A percentile compares a stretch with the other conserved stretches of the same genome.
Conservation (phyloP, 257 asterid genomes). For the Echium plantagineum region DNA sequence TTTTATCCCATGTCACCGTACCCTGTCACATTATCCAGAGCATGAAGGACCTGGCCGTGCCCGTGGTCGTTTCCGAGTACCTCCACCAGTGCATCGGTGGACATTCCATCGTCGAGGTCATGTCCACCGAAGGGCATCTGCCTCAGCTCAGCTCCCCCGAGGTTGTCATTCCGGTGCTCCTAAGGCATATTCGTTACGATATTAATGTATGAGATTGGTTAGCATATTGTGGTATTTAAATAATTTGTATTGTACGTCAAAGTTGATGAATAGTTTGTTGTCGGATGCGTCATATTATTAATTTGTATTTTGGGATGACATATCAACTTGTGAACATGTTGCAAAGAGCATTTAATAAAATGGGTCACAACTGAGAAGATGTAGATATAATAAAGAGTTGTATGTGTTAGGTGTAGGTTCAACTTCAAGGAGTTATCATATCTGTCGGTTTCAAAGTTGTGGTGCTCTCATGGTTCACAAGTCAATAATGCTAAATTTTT, state of each 20-base stretch:
- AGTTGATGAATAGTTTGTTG: neutral
- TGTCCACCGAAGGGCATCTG: slow-evolving; percentile 59
- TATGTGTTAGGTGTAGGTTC: neutral
- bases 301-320: neutral
- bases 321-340: neutral
- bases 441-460: neutral
- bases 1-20: slow-evolving; percentile 37
- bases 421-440: neutral
- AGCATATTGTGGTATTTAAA: neutral
- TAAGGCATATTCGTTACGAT: slow-evolving; percentile 40
- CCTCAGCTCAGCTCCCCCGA: slow-evolving; percentile 75
- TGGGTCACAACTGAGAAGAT: neutral
- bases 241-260: neutral
- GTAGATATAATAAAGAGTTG: neutral
- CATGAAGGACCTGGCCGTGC: slow-evolving; percentile 59
- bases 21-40: slow-evolving; percentile 78
- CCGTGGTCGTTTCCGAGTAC: slow-evolving; percentile 60
- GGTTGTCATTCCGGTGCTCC: slow-evolving; percentile 40
- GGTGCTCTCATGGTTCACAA: too few relatives aligned
- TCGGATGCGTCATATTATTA: neutral
- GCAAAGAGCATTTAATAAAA: neutral
- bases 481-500: neutral
- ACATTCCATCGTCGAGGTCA: slow-evolving; percentile 51
- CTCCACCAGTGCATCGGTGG: slow-evolving; percentile 59
- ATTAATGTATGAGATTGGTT: slow-evolving; percentile 11